phyloP scores from a whole-genome alignment of 2,329 filamentous ascomycete species.

The Graphilbum fragrans region DNA sequence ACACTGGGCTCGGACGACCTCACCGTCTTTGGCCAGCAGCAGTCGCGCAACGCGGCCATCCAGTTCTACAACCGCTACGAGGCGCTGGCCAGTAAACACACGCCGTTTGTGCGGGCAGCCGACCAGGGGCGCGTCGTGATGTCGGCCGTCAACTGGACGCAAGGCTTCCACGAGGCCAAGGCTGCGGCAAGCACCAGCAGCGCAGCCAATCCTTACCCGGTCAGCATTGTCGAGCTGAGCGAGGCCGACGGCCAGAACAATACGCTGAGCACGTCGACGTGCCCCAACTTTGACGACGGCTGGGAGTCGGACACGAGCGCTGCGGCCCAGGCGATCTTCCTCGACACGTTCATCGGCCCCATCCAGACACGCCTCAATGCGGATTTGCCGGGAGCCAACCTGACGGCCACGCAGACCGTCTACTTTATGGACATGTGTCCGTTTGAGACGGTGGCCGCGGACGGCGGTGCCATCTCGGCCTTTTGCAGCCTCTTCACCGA shows the following conservation, averaged over 20 bases:
- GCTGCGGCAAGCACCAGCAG: constrained; percentile 9
- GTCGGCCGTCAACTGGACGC: constrained; percentile 63
- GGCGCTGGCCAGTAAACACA: constrained; percentile 35
- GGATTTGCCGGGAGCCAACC: constrained; percentile 53
- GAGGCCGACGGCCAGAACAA: constrained; percentile 62
- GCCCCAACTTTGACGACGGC: constrained; percentile 42
- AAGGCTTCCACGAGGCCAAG: constrained; percentile 56
- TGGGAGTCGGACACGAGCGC: constrained; percentile 38
- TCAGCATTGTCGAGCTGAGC: constrained; percentile 48
- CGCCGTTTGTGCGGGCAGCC: constrained; percentile 32
- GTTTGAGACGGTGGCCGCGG: constrained; percentile 60
- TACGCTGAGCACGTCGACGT: constrained; percentile 58
- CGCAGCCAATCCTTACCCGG: constrained; percentile 11
- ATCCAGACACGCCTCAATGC: constrained; percentile 59
- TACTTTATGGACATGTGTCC: constrained; percentile 81
- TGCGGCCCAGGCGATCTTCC: constrained; percentile 44
- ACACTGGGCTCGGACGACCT: constrained; percentile 36
- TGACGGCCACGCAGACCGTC: constrained; percentile 50
- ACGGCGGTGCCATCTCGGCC: constrained; percentile 36
- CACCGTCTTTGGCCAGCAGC: constrained; percentile 51
- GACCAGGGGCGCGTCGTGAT: constrained; percentile 23
- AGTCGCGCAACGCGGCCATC: constrained; percentile 62
- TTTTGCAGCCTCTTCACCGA: constrained; percentile 68
- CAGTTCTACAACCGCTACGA: constrained; percentile 66
- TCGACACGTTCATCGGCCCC: constrained; percentile 47